phyloP scores from a whole-genome alignment of 345 rosid genomes.

The Ailanthus altissimus region DNA sequence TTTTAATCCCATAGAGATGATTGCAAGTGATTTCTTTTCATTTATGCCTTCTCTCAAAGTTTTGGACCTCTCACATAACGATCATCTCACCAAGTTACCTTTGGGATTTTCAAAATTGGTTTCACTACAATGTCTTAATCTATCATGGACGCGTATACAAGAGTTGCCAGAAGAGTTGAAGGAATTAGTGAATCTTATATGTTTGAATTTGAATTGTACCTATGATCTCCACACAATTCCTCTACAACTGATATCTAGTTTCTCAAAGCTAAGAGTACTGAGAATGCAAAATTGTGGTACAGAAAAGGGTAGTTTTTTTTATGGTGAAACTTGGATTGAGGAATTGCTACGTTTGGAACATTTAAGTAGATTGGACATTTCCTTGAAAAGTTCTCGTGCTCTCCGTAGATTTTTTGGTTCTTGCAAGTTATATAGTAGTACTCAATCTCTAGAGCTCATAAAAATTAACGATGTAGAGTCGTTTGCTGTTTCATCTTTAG shows the following conservation, averaged over 20 bases:
- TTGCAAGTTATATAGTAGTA: background rate
- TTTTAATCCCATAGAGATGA: slow-evolving; percentile 7
- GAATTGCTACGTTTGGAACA: slow-evolving; percentile 25
- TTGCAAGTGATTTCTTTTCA: slow-evolving; percentile 18
- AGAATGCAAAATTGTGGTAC: background rate
- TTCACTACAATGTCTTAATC: slow-evolving; percentile 29
- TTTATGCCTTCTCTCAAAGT: slow-evolving; percentile 32
- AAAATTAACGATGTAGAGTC: background rate
- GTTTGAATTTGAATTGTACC: slow-evolving; percentile 22
- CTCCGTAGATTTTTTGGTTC: background rate
- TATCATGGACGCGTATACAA: slow-evolving; percentile 30
- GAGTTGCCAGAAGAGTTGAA: slow-evolving; percentile 34
- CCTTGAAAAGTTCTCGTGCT: background rate
- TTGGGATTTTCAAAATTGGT: slow-evolving; percentile 19
- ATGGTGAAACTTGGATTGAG: background rate
- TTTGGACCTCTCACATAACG: slow-evolving; percentile 35
- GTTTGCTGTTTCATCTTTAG: background rate
- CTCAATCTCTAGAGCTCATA: background rate
- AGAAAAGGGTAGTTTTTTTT: background rate
- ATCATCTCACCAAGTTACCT: slow-evolving; percentile 27
- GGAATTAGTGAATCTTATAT: slow-evolving; percentile 28
- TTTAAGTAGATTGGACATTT: background rate
- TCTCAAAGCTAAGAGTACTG: slow-evolving; percentile 12
- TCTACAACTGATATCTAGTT: slow-evolving; percentile 3
- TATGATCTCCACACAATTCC: slow-evolving; percentile 21